phyloP scores from a whole-genome alignment of 2,329 filamentous ascomycete species.

The Furcasterigmium sp. region DNA sequence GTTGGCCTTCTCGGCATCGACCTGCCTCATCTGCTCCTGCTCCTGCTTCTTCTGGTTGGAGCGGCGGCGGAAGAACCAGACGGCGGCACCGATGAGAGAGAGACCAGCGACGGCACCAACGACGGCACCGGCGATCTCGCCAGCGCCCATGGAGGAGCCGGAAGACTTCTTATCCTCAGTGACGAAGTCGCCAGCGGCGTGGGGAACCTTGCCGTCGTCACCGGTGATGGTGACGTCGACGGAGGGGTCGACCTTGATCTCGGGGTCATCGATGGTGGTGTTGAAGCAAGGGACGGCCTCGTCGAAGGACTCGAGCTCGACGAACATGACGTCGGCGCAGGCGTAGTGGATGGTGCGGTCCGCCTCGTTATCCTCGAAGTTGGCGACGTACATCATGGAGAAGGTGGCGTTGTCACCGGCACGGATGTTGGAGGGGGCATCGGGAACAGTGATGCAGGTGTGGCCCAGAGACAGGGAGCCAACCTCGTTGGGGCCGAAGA shows the following conservation, averaged over 20 bases:
- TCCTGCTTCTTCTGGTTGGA: slow-evolving; percentile 16
- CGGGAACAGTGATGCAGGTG: slow-evolving; percentile 35
- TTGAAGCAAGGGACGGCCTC: slow-evolving; percentile 37
- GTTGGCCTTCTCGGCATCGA: slow-evolving; percentile 15
- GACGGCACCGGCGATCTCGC: slow-evolving; percentile 70
- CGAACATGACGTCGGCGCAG: slow-evolving; percentile 42
- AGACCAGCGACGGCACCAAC: slow-evolving; percentile 63
- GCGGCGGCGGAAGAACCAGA: slow-evolving; percentile 47
- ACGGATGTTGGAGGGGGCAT: slow-evolving; percentile 24
- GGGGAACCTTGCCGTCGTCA: slow-evolving; percentile 6
- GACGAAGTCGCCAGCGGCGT: slow-evolving; percentile 17
- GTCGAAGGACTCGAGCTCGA: slow-evolving; percentile 27
- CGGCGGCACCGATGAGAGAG: slow-evolving; percentile 52
- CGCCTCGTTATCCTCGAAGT: slow-evolving; percentile 30
- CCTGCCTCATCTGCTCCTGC: slow-evolving; percentile 9
- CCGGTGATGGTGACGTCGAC: slow-evolving; percentile 12
- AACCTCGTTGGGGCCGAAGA: slow-evolving; percentile 28
- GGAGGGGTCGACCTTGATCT: slow-evolving; percentile 13
- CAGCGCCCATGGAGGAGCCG: slow-evolving; percentile 58
- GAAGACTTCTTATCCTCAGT: slow-evolving; percentile 16
- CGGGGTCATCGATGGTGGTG: slow-evolving; percentile 24
- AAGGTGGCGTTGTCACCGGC: slow-evolving; percentile 41
- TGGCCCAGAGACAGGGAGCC: slow-evolving; percentile 37
- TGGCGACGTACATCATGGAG: slow-evolving; percentile 41
- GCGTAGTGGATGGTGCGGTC: slow-evolving; percentile 42